Conservation (phyloP, 352 stramenopile genomes). For the Plasmopara viticola region DNA sequence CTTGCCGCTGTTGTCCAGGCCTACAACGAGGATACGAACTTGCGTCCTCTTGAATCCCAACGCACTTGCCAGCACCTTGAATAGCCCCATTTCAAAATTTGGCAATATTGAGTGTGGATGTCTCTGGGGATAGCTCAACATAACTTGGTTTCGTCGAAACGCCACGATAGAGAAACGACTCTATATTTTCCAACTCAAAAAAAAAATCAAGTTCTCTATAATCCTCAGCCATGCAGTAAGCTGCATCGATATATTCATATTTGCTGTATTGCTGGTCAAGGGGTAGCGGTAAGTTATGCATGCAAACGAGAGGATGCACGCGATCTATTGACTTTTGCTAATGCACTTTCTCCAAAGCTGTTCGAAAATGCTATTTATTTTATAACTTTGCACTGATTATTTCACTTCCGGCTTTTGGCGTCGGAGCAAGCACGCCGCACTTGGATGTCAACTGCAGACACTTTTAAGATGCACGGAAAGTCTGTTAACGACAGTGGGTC, state of each 20-base stretch:
- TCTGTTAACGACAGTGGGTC: slow-evolving; percentile 63
- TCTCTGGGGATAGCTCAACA: slow-evolving; percentile 11
- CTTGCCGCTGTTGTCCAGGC: slow-evolving; percentile 89
- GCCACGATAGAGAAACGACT: slow-evolving; percentile 15
- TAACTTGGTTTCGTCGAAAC: slow-evolving; percentile 4
- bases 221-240: too few relatives aligned
- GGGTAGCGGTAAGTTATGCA: neutral
- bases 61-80: slow-evolving; percentile 73
- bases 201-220: too few relatives aligned
- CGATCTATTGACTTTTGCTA: neutral
- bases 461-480: slow-evolving; percentile 36
- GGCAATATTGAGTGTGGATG: neutral
- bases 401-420: slow-evolving; percentile 21
- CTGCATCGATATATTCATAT: neutral
- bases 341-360: too few relatives aligned
- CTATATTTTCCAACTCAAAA: too few relatives aligned
- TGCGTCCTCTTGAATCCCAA: slow-evolving; percentile 79
- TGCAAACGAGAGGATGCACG: too few relatives aligned
- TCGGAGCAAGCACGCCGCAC: slow-evolving; percentile 23
- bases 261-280: neutral
- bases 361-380: too few relatives aligned
- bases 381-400: too few relatives aligned
- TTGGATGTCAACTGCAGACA: slow-evolving; percentile 33
- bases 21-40: slow-evolving; percentile 85
- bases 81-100: slow-evolving; percentile 63